phyloP scores from a whole-genome alignment of 164 flowering plant species.

The Magnolia sinica region DNA sequence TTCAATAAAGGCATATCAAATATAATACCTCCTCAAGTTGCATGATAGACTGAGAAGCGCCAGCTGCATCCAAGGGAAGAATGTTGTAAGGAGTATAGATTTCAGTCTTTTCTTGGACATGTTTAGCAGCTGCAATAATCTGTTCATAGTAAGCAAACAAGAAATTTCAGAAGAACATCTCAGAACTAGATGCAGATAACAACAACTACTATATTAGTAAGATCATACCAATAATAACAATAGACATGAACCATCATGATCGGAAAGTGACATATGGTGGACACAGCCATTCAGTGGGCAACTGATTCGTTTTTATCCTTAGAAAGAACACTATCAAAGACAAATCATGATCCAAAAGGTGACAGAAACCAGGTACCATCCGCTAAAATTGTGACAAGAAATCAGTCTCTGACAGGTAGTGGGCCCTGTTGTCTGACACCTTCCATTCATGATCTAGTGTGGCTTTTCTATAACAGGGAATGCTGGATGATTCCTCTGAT shows the following conservation, averaged over 20 bases:
- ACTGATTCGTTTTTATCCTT: no score
- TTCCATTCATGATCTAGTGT: no score
- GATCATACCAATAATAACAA: neutral
- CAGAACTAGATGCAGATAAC: neutral
- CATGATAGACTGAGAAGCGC: conserved; percentile 89
- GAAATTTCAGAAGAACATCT: conserved; percentile 3
- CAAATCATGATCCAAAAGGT: no score
- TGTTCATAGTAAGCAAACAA: conserved; percentile 26
- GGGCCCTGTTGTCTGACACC: no score
- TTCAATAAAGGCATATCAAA: neutral
- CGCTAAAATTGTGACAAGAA: no score
- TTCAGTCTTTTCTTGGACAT: conserved; percentile 94
- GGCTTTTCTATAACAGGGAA: no score
- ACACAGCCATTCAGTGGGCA: no score
- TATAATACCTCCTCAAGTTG: conserved; percentile 85
- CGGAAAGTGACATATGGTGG: neutral
- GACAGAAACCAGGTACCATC: no score
- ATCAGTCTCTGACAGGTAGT: no score
- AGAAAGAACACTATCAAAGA: no score
- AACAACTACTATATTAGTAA: no score
- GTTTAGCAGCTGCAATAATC: conserved; percentile 95
- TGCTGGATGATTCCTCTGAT: no score
- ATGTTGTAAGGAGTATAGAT: conserved; percentile 91
- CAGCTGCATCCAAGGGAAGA: conserved; percentile 94
- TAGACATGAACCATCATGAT: neutral